Evolutionary conservation across 768 basidiomycete genomes (phyloP), one percentile per base, ranked within the genome.

Genomic region (Suillus occidentalis): DNA sequence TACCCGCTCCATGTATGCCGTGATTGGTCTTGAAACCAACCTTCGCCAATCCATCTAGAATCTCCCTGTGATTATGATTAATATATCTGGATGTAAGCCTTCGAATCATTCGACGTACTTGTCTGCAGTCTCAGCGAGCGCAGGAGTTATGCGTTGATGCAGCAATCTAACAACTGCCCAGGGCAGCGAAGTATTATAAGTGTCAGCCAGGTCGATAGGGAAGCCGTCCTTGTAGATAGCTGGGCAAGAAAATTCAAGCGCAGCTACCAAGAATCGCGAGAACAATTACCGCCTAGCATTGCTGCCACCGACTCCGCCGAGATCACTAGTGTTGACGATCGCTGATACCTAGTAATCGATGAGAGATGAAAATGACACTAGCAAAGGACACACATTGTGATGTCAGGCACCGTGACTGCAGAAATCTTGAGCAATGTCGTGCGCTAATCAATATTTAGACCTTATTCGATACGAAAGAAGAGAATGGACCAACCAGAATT

Each of bases 401-500:
- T n/a, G 40, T 77, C 75, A 6, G 76, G 76, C 69, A 4, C 75
- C 71, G 25, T 75, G 64, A 37, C 72, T 67, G 53, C 69, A 68
- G 36, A 73, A 74, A 57, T 81, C 80, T 60, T 76, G 77, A 2
- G 79, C 75, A 20, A 82, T 74, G 34, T 82, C 81, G 60, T 78
- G 79, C 7, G 64, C 77, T 76, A 66, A 8, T 36, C 5, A 9
- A 57, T 20, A 34, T 4, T 18, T 45, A 65, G 65, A 65, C 31
- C 63, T 28, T 28, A 28, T 37, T 22, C 6, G 36, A 56, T 34
- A 34, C 3, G 22, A 6, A 22, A 25, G 16, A 25, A 25, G 16
- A 25, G 37, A 16, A 16, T 16, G 10, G 13, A 50, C 73, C n/a
- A 69, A 84, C 83, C 83, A 22, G 88, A 88, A 60, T 84, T 88